phyloP scores from a whole-genome alignment of 331 rosid genomes.

The Malus hybrid region DNA sequence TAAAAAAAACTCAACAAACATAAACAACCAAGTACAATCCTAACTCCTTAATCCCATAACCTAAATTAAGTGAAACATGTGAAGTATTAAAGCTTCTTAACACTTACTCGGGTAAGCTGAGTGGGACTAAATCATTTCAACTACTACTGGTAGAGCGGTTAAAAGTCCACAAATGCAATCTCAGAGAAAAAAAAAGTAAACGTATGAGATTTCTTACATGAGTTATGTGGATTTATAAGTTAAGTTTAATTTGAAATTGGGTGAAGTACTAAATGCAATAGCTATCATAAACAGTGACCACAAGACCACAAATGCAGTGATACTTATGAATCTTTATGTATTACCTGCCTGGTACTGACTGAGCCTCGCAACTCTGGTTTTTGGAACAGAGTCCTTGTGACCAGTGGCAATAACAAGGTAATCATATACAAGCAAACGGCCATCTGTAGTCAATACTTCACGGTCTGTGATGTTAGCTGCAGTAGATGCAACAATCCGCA shows the following conservation, averaged over 20 bases:
- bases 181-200: neutral
- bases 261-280: neutral
- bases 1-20: too few relatives aligned
- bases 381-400: constrained; percentile 32
- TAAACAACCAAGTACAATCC: too few relatives aligned
- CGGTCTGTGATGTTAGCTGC: constrained; percentile 26
- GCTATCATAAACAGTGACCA: neutral
- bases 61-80: too few relatives aligned
- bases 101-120: too few relatives aligned
- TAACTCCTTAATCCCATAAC: too few relatives aligned
- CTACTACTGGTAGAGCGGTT: neutral
- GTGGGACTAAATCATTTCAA: too few relatives aligned
- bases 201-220: neutral
- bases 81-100: too few relatives aligned
- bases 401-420: constrained; percentile 46
- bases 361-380: constrained; percentile 26
- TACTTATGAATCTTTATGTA: neutral
- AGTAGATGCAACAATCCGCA: constrained; percentile 22
- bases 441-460: constrained; percentile 32
- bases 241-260: neutral
- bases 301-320: neutral
- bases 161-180: neutral
- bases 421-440: constrained; percentile 27
- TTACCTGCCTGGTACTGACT: constrained; percentile 28
- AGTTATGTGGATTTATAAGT: neutral